phyloP scores from a whole-genome alignment of 805 yeast species.

The Ogataea sp. region DNA sequence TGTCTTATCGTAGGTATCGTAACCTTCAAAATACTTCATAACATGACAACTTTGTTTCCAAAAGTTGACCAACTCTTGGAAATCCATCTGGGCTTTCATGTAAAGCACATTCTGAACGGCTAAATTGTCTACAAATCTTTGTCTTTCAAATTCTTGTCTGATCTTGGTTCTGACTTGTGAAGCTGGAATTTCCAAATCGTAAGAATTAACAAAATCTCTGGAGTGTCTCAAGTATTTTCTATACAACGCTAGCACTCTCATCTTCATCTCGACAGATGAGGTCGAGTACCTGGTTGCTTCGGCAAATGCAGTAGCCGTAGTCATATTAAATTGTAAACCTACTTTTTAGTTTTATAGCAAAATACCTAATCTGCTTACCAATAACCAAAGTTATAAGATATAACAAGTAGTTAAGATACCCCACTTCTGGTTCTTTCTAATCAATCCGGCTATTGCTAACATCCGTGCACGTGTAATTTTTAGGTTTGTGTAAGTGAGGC shows the following conservation, averaged over 20 bases:
- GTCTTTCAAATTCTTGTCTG: conserved; percentile 84
- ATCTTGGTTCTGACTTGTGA: conserved; percentile 74
- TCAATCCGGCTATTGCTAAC: too few species aligned
- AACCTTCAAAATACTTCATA: conserved; percentile 70
- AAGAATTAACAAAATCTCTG: conserved; percentile 42
- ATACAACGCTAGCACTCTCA: conserved; percentile 61
- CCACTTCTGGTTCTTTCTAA: too few species aligned
- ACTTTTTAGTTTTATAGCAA: too few species aligned
- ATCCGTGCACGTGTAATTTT: too few species aligned
- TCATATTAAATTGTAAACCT: conserved; percentile 33
- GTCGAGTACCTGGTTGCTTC: conserved; percentile 66
- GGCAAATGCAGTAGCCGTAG: conserved; percentile 77
- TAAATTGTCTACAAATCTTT: conserved; percentile 63
- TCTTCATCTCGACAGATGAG: conserved; percentile 51
- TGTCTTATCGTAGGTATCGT: conserved; percentile 45
- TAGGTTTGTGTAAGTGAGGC: too few species aligned
- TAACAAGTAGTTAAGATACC: too few species aligned
- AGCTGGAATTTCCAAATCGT: conserved; percentile 70
- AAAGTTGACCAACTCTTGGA: conserved; percentile 78
- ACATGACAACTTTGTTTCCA: conserved; percentile 89
- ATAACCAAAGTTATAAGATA: too few species aligned
- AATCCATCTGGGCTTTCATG: conserved; percentile 86
- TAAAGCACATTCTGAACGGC: conserved; percentile 60
- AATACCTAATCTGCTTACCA: too few species aligned
- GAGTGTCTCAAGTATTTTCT: conserved; percentile 63